Base-by-base conservation (phyloP, 2,329 filamentous ascomycete species). In the Fusarium pilosicola region DNA sequence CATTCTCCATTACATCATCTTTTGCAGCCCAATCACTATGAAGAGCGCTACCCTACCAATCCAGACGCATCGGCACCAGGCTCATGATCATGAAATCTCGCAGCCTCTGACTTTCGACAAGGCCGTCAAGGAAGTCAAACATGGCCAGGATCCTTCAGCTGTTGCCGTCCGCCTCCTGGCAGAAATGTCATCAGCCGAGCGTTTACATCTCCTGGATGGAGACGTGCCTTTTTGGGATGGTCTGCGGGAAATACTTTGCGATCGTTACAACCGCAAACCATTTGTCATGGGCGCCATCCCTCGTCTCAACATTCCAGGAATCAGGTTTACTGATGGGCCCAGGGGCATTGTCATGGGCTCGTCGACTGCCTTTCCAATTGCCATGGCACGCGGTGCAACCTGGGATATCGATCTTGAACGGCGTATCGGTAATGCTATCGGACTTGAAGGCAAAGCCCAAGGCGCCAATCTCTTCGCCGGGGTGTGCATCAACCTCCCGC, bases 401-500 rank as follows among this genome's bases (percentile, higher is more conserved):
- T 77, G 76, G 75, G 76, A 77, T 48, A 4, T 61, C 5, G 44
- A 30, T 0, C 68, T 77, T 5, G 76, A 77, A 51, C 58, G 69
- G 13, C 59, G 68, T 5, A 36, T 77, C 6, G 76, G 74, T 3
- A 22, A 64, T 8, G 73, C 76, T 24, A 77, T 77, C 30, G 76
- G 76, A 7, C 71, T 62, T 5, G 76, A 77, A 59, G 55, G 55
- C 8, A 60, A 55, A 7, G 69, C 71, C 4, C 69, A 72, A 8
- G 75, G 70, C 11, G 73, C 75, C 13, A 77, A 77, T 52, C 64
- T 60, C 34, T 73, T 77, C 30, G 76, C 60, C 7, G 70, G 76
- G 4, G 68, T 77, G 1, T 77, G 74, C 26, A 56, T 77, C 24
- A 77, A 76, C 28, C 68, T 77, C 6, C 76, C 76, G 3, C 67